Percentiles rank a stretch among this genome's conserved stretches.
phyloP scores from a whole-genome alignment of 306 rosid species.

The Gleditsia sinensis region DNA sequence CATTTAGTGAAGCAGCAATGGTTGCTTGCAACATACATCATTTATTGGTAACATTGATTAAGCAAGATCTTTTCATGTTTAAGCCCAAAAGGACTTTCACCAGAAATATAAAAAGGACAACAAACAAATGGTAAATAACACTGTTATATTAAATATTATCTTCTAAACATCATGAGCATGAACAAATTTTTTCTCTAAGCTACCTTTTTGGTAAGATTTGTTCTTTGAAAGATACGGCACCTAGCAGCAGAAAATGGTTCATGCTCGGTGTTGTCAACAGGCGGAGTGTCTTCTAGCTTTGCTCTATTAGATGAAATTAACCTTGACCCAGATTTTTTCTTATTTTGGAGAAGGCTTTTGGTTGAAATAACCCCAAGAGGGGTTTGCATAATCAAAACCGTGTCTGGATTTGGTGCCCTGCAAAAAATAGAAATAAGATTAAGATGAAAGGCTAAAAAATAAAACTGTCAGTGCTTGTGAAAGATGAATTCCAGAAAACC shows the following conservation, averaged over 20 bases:
- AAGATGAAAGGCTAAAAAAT: constrained; percentile 33
- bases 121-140: constrained; percentile 5
- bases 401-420: constrained; percentile 99
- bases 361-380: constrained; percentile 90
- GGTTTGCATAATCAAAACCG: constrained; percentile 92
- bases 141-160: constrained; percentile 9
- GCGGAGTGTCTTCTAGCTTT: constrained; percentile 57
- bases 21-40: constrained; percentile 9
- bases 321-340: constrained; percentile 83
- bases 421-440: constrained; percentile 39
- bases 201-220: constrained; percentile 80
- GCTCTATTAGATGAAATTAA: constrained; percentile 75
- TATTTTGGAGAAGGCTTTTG: constrained; percentile 86
- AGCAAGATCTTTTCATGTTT: not conserved
- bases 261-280: constrained; percentile 55
- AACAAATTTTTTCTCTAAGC: constrained; percentile 8
- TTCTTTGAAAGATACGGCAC: constrained; percentile 80
- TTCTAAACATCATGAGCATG: constrained; percentile 30
- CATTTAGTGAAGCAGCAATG: constrained; percentile 19
- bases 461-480: not conserved
- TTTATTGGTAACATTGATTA: not conserved
- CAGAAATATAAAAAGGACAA: constrained; percentile 2
- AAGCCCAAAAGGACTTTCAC: constrained; percentile 27
- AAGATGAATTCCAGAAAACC: constrained; percentile 14
- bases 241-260: constrained; percentile 91